Conservation (phyloP, 768 basidiomycete genomes). For the Macrolepiota fuliginosa region DNA sequence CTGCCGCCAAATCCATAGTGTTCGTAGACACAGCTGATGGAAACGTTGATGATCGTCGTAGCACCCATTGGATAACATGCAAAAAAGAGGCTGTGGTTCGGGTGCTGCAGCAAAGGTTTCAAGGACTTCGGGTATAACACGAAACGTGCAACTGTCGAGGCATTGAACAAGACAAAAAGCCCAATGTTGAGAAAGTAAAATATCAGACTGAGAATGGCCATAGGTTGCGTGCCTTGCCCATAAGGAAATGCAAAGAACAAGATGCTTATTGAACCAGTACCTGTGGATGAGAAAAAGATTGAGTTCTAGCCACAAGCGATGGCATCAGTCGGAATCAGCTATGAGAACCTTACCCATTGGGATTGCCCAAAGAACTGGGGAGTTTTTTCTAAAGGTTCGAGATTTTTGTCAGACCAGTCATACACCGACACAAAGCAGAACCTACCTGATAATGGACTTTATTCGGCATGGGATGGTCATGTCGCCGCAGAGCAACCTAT, state of each 20-base stretch:
- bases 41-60: slow-evolving; percentile 54
- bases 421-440: background rate
- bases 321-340: background rate
- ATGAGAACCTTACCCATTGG: slow-evolving; percentile 35
- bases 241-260: slow-evolving; percentile 62
- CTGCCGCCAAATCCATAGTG: slow-evolving; percentile 48
- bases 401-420: background rate
- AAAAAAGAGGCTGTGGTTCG: slow-evolving; percentile 40
- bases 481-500: background rate
- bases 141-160: slow-evolving; percentile 48
- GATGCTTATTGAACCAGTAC: slow-evolving; percentile 50
- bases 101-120: slow-evolving; percentile 40
- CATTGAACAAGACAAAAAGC: slow-evolving; percentile 50
- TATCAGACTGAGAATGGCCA: slow-evolving; percentile 36
- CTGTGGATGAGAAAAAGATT: slow-evolving; percentile 18
- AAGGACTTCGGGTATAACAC: slow-evolving; percentile 46
- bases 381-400: slow-evolving; percentile 29
- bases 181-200: slow-evolving; percentile 60
- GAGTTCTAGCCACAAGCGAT: background rate
- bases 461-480: background rate
- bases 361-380: slow-evolving; percentile 42
- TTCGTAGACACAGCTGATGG: slow-evolving; percentile 41
- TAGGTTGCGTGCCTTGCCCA: slow-evolving; percentile 34
- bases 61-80: slow-evolving; percentile 60
- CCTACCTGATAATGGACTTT: slow-evolving; percentile 12